Conservation (phyloP, 108 stramenopile genomes). For the Aurantiochytrium sp. region DNA sequence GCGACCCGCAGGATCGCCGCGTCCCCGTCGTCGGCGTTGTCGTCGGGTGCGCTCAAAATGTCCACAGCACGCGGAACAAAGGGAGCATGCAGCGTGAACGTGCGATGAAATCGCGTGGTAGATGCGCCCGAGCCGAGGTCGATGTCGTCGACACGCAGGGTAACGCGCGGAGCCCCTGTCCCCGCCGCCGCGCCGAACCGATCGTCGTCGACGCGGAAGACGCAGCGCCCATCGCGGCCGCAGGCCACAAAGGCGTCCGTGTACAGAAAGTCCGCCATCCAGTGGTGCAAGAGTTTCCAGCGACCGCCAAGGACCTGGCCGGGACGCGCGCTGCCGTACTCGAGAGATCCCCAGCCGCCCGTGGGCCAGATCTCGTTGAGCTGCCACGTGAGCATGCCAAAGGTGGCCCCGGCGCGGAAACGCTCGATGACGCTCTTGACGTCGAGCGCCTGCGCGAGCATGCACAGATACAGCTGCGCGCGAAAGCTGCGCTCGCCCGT, state of each 20-base stretch:
- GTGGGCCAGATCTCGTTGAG: slow-evolving; percentile 67
- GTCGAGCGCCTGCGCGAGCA: slow-evolving; percentile 56
- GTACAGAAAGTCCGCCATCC: slow-evolving; percentile 43
- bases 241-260: slow-evolving; percentile 53
- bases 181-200: too few species aligned
- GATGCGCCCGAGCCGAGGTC: too few species aligned
- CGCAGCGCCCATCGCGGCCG: slow-evolving; percentile 34
- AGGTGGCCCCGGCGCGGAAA: slow-evolving; percentile 42
- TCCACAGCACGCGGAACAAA: too few species aligned
- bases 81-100: too few species aligned
- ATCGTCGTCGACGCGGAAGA: not conserved
- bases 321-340: slow-evolving; percentile 39
- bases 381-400: slow-evolving; percentile 61
- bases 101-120: too few species aligned
- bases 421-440: slow-evolving; percentile 54
- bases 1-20: too few species aligned
- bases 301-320: slow-evolving; percentile 53
- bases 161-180: too few species aligned
- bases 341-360: slow-evolving; percentile 60
- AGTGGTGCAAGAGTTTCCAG: slow-evolving; percentile 58
- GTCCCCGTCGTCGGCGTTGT: too few species aligned
- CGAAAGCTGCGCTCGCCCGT: slow-evolving; percentile 44
- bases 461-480: slow-evolving; percentile 55
- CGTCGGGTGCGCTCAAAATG: too few species aligned
- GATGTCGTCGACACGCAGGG: too few species aligned